phyloP scores from a whole-genome alignment of 2,329 filamentous ascomycete species.

The Onygenales sp. region DNA sequence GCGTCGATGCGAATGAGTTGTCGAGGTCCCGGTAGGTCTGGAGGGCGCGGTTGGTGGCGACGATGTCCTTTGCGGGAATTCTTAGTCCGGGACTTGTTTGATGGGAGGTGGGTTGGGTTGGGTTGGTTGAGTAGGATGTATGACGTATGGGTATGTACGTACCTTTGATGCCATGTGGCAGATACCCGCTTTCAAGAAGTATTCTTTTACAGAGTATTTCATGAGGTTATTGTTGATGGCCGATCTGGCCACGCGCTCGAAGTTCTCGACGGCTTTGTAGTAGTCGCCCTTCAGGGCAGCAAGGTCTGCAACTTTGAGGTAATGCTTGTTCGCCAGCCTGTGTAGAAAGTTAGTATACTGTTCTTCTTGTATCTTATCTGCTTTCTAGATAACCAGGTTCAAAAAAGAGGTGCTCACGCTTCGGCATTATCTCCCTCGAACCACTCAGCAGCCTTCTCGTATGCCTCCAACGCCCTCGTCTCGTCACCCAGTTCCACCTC shows the following conservation, averaged over 20 bases:
- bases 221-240: conserved; percentile 84
- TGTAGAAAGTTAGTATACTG: not conserved
- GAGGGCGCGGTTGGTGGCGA: conserved; percentile 68
- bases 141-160: conserved; percentile 8
- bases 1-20: conserved; percentile 62
- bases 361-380: not conserved
- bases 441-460: conserved; percentile 79
- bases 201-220: conserved; percentile 91
- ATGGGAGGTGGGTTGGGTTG: not conserved
- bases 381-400: not conserved
- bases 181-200: conserved; percentile 87
- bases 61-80: conserved; percentile 49
- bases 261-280: conserved; percentile 69
- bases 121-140: not conserved
- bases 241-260: conserved; percentile 70
- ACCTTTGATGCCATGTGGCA: conserved; percentile 66
- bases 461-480: conserved; percentile 69
- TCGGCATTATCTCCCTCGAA: conserved; percentile 79
- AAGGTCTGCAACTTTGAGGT: conserved; percentile 83
- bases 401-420: conserved; percentile 48
- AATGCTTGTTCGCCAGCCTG: conserved; percentile 86
- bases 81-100: not conserved
- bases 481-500: conserved; percentile 72
- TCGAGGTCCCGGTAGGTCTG: conserved; percentile 76
- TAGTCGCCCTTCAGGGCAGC: conserved; percentile 76